phyloP scores from a whole-genome alignment of 306 rosid species.

The Castanea mollissima region DNA sequence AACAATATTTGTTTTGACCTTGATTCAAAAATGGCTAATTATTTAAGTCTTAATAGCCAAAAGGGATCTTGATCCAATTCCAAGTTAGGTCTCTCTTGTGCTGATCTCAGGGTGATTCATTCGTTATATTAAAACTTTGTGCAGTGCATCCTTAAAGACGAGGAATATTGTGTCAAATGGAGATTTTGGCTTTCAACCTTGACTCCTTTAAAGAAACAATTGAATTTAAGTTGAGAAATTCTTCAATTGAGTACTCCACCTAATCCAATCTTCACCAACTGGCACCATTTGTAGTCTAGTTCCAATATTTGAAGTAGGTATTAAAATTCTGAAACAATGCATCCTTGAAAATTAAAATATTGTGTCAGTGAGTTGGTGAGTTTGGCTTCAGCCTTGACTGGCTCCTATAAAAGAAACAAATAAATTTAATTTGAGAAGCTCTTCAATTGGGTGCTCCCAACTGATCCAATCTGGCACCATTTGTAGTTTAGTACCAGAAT shows the following conservation, averaged over 20 bases:
- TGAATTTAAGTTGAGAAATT: not conserved
- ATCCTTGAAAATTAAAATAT: not conserved
- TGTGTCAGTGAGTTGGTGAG: not conserved
- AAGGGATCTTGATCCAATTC: not conserved
- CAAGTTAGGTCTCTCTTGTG: no score
- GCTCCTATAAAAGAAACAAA: not conserved
- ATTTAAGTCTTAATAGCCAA: not conserved
- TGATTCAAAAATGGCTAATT: not conserved
- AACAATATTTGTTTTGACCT: no score
- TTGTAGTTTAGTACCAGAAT: not conserved
- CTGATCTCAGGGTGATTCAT: not conserved
- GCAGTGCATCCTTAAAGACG: not conserved
- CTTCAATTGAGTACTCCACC: not conserved
- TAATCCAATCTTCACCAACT: no score
- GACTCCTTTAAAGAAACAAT: not conserved
- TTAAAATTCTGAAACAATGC: not conserved
- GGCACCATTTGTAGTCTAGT: not conserved
- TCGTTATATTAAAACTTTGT: not conserved
- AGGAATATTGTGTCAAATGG: not conserved
- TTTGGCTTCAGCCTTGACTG: not conserved
- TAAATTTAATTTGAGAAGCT: not conserved
- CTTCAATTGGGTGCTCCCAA: not conserved
- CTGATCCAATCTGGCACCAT: not conserved
- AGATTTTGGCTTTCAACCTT: not conserved
- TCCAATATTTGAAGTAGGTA: not conserved